Percentiles rank a stretch among this genome's conserved stretches.
phyloP scores from a whole-genome alignment of 306 rosid species.

The Cicer cuneatum region DNA sequence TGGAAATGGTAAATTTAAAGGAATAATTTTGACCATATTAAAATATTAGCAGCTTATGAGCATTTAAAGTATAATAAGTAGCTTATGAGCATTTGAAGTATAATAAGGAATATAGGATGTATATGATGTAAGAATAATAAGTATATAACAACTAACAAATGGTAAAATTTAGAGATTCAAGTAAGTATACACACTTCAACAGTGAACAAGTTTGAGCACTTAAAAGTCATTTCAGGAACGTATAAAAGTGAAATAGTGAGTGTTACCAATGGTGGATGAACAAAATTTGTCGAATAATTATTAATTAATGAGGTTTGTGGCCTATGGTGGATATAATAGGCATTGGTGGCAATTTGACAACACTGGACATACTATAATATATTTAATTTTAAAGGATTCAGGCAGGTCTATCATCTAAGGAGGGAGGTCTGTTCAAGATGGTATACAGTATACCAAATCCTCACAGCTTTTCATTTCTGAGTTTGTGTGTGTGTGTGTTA shows the following conservation, averaged over 20 bases:
- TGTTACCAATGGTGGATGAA: background rate
- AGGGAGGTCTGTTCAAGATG: conserved; percentile 18
- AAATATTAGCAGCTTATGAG: conserved; percentile 9
- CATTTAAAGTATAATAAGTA: too few relatives aligned
- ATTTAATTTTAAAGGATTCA: background rate
- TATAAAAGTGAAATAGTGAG: conserved; percentile 30
- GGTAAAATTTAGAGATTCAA: conserved; percentile 25
- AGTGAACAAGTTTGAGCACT: background rate
- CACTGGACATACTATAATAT: background rate
- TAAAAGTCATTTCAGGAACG: conserved; percentile 6
- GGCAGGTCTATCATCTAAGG: background rate
- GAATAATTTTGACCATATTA: background rate
- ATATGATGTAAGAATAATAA: too few relatives aligned
- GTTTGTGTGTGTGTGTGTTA: background rate
- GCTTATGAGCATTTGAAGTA: conserved; percentile 23
- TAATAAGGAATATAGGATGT: background rate
- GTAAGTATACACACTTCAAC: background rate
- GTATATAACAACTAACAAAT: background rate
- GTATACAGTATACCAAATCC: conserved; percentile 15
- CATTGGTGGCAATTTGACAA: background rate
- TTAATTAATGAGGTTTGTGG: background rate
- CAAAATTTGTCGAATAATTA: too few relatives aligned
- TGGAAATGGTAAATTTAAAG: background rate
- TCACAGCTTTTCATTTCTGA: conserved; percentile 1
- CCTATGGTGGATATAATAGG: background rate